A percentile compares a stretch with the other conserved stretches of the same genome.
Evolutionary conservation across 352 stramenopile species (phyloP).

Genomic region (Globisporangium iwayamae): DNA sequence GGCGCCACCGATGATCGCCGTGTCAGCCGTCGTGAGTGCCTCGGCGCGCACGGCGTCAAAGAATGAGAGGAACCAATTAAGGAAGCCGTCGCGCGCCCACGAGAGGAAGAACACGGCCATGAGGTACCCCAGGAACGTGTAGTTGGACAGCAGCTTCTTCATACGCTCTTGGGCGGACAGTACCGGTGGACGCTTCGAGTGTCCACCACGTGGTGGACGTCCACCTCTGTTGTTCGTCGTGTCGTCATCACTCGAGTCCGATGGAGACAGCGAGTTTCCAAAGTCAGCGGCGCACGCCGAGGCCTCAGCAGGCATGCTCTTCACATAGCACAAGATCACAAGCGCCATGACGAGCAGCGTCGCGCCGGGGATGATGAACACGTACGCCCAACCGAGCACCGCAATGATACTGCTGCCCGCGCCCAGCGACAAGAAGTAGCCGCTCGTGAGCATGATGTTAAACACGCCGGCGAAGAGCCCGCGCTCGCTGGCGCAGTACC

Average conservation of each 20-base stretch:
- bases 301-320: conserved; percentile 51
- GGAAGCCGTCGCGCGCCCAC: conserved; percentile 64
- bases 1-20: conserved; percentile 59
- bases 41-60: conserved; percentile 57
- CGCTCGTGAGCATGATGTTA: conserved; percentile 76
- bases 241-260: not conserved
- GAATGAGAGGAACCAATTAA: conserved; percentile 80
- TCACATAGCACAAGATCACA: conserved; percentile 50
- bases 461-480: conserved; percentile 70
- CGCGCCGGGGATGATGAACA: conserved; percentile 60
- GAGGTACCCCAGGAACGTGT: conserved; percentile 67
- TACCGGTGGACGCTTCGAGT: conserved; percentile 3
- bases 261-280: conserved; percentile 13
- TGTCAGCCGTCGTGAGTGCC: conserved; percentile 45
- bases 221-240: conserved; percentile 12
- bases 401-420: conserved; percentile 61
- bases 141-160: conserved; percentile 48
- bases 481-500: conserved; percentile 61
- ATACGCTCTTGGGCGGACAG: conserved; percentile 48
- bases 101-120: conserved; percentile 66
- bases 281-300: conserved; percentile 29
- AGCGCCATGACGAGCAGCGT: conserved; percentile 54
- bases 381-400: conserved; percentile 58
- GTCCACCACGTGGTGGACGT: not conserved
- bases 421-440: conserved; percentile 70